Percentiles rank a stretch among this genome's conserved stretches.
Evolutionary conservation across 371 early-diverging fungal species (phyloP).

Genomic region (Mortierella sp.): DNA sequence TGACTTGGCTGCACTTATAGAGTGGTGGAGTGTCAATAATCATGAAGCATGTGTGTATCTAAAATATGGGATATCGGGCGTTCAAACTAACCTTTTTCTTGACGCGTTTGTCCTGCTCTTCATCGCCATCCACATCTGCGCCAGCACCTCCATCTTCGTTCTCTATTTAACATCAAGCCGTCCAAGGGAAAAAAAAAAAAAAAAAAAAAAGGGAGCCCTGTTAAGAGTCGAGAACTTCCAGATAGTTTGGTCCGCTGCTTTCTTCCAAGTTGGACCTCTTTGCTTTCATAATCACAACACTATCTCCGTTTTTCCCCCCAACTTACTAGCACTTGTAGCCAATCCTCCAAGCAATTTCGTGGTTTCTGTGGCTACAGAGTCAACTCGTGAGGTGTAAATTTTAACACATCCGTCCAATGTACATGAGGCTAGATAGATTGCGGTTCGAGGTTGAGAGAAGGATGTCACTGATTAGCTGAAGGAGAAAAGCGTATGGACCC

Average conservation of each 20-base stretch:
- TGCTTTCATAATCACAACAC: not conserved
- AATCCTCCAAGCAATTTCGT: constrained; percentile 92
- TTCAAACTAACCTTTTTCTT: constrained; percentile 45
- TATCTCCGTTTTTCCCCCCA: too few species aligned
- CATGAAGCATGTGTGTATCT: too few species aligned
- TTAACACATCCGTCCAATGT: constrained; percentile 99
- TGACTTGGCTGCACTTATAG: constrained; percentile 51
- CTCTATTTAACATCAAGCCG: constrained; percentile 9
- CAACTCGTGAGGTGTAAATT: constrained; percentile 98
- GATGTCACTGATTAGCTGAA: too few species aligned
- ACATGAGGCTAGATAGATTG: constrained; percentile 81
- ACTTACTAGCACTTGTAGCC: constrained; percentile 72
- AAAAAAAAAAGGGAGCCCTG: not conserved
- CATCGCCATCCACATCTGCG: constrained; percentile 61
- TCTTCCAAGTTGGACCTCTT: not conserved
- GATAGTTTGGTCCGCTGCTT: not conserved
- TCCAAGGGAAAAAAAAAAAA: not conserved
- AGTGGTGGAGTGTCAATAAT: too few species aligned
- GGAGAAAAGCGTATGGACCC: too few species aligned
- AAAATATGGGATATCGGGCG: not conserved
- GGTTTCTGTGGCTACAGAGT: constrained; percentile 97
- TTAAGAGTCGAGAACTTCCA: too few species aligned
- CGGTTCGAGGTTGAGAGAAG: not conserved
- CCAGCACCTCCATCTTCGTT: constrained; percentile 55
- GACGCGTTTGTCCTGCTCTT: constrained; percentile 55